Percentiles rank a stretch among this genome's conserved stretches.
These are phyloP conservation scores for Verticillium tricorpus DNA, from an alignment of 2,329 filamentous ascomycete genomes.

Conservation along the genomic window DNA sequence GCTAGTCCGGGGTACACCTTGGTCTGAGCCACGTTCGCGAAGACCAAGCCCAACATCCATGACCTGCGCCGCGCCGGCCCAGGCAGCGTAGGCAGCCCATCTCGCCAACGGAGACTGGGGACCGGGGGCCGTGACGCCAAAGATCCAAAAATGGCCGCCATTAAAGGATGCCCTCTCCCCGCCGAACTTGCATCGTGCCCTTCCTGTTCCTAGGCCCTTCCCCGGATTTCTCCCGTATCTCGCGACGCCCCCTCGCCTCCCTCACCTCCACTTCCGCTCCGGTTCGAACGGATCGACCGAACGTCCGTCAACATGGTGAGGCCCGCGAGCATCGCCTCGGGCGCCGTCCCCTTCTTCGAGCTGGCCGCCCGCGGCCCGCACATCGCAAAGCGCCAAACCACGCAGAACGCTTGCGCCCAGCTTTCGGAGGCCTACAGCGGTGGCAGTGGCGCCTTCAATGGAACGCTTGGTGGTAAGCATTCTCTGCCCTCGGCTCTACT, in stretches of 20 bases:
- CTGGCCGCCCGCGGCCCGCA: background rate
- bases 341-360: background rate
- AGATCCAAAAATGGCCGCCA: background rate
- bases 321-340: background rate
- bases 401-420: constrained; percentile 1
- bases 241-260: background rate
- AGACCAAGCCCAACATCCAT: background rate
- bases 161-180: constrained; percentile 1
- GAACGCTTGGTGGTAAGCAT: background rate
- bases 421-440: background rate
- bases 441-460: background rate
- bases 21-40: constrained; percentile 2
- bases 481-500: background rate
- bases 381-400: background rate
- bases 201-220: background rate
- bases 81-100: background rate
- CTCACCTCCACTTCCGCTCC: background rate
- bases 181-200: background rate
- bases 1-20: background rate
- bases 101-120: background rate
- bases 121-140: background rate
- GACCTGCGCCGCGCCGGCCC: constrained; percentile 1
- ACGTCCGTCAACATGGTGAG: background rate
- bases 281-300: background rate
- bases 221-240: background rate